Percentiles rank a stretch among this genome's conserved stretches.
phyloP scores from a whole-genome alignment of 1,139 yeast genomes.

The Candida mesenterica region DNA sequence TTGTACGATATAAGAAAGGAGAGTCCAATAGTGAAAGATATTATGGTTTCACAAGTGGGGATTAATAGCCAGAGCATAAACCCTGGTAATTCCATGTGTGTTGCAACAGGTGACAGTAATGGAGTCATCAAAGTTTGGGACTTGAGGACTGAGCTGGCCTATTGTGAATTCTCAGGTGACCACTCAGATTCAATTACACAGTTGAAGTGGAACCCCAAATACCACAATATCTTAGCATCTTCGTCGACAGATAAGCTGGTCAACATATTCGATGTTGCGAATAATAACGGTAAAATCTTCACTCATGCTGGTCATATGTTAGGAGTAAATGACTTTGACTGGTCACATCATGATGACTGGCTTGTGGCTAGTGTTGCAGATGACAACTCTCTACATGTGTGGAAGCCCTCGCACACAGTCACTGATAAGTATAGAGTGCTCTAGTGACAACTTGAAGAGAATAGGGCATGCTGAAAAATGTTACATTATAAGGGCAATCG shows the following conservation, averaged over 20 bases:
- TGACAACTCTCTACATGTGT: slow-evolving; percentile 84
- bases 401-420: slow-evolving; percentile 34
- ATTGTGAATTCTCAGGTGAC: slow-evolving; percentile 48
- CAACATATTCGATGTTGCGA: slow-evolving; percentile 63
- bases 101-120: slow-evolving; percentile 70
- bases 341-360: slow-evolving; percentile 84
- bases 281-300: slow-evolving; percentile 48
- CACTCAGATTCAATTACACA: slow-evolving; percentile 67
- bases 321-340: slow-evolving; percentile 80
- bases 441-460: neutral
- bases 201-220: slow-evolving; percentile 75
- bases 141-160: slow-evolving; percentile 43
- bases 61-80: slow-evolving; percentile 69
- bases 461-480: too few relatives aligned
- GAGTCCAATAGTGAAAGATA: slow-evolving; percentile 20
- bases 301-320: slow-evolving; percentile 89
- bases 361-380: slow-evolving; percentile 80
- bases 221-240: slow-evolving; percentile 61
- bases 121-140: slow-evolving; percentile 71
- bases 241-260: slow-evolving; percentile 73
- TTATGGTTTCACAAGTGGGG: slow-evolving; percentile 41
- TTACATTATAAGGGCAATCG: too few relatives aligned
- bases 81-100: slow-evolving; percentile 47
- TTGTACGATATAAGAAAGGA: slow-evolving; percentile 49
- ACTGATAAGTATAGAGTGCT: neutral